Conservation (phyloP, 495 filamentous ascomycete species). For the Wilcoxina mikolae region DNA sequence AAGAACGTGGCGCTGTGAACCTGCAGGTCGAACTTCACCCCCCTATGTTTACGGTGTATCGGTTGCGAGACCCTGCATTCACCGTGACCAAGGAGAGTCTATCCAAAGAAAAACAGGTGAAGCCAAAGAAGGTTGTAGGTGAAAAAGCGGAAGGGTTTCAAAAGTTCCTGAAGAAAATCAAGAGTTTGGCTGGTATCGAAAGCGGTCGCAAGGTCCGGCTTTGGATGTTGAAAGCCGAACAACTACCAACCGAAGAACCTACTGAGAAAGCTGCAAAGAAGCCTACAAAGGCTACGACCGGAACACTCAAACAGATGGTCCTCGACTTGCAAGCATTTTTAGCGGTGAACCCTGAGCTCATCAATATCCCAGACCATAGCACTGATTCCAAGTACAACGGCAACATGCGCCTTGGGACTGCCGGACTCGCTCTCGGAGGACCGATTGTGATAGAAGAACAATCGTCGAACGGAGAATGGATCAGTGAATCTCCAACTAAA, state of each 20-base stretch:
- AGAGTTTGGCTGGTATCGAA: constrained; percentile 48
- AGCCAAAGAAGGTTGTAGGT: constrained; percentile 47
- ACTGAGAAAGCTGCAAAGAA: constrained; percentile 15
- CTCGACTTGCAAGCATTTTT: constrained; percentile 59
- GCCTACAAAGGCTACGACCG: constrained; percentile 16
- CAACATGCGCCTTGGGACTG: constrained; percentile 42
- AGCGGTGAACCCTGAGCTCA: constrained; percentile 46
- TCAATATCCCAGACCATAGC: constrained; percentile 57
- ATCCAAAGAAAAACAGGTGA: constrained; percentile 40
- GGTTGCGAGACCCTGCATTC: constrained; percentile 46
- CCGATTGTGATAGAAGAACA: constrained; percentile 67
- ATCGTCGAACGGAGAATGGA: constrained; percentile 46
- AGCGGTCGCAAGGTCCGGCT: constrained; percentile 57
- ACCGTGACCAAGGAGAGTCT: constrained; percentile 44
- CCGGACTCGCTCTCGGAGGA: constrained; percentile 52
- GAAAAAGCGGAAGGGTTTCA: constrained; percentile 53
- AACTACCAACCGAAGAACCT: constrained; percentile 7
- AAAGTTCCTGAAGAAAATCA: constrained; percentile 59
- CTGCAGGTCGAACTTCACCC: constrained; percentile 63
- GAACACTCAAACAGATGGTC: constrained; percentile 49
- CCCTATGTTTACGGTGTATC: constrained; percentile 72
- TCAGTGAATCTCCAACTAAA: constrained; percentile 42
- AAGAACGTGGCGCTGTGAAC: constrained; percentile 43
- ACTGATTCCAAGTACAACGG: constrained; percentile 66
- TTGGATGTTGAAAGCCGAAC: constrained; percentile 36